Evolutionary conservation across 306 rosid species (phyloP).

Genomic region (Dalbergia cochinchinensis): DNA sequence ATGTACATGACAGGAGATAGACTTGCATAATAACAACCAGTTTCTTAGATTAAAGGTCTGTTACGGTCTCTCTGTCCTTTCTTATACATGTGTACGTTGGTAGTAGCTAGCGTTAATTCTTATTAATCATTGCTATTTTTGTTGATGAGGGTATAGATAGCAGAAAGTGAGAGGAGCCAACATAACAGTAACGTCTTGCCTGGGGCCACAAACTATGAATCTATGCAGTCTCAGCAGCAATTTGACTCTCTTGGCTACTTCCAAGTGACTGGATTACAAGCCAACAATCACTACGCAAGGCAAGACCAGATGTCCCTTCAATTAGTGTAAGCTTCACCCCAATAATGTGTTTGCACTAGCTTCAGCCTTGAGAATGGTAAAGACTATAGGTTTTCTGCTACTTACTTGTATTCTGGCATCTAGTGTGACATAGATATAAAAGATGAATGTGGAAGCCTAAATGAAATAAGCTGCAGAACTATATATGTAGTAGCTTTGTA

Average conservation of each 20-base stretch:
- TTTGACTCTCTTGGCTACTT: conserved; percentile 78
- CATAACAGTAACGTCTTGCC: conserved; percentile 54
- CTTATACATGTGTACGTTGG: not conserved
- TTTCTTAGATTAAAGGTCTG: conserved; percentile 83
- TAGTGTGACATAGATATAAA: not conserved
- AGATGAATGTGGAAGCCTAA: conserved; percentile 40
- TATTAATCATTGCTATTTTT: not conserved
- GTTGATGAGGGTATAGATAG: conserved; percentile 57
- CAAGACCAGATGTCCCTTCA: conserved; percentile 82
- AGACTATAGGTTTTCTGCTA: conserved; percentile 35
- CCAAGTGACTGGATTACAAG: conserved; percentile 78
- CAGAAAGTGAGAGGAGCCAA: conserved; percentile 69
- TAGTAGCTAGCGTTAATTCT: not conserved
- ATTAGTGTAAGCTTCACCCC: conserved; percentile 62
- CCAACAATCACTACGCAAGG: conserved; percentile 64
- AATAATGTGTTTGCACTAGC: no score
- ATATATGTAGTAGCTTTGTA: not conserved
- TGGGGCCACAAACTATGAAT: conserved; percentile 61
- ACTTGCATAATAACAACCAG: conserved; percentile 82
- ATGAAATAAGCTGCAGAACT: conserved; percentile 37
- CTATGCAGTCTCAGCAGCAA: conserved; percentile 56
- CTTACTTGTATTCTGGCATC: conserved; percentile 20
- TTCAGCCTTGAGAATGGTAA: conserved; percentile 24
- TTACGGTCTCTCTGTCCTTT: not conserved
- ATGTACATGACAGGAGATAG: conserved; percentile 70